These are phyloP conservation scores for Aspergillus carlsbadensis DNA, from an alignment of 495 filamentous ascomycete genomes.

Conservation along the genomic window DNA sequence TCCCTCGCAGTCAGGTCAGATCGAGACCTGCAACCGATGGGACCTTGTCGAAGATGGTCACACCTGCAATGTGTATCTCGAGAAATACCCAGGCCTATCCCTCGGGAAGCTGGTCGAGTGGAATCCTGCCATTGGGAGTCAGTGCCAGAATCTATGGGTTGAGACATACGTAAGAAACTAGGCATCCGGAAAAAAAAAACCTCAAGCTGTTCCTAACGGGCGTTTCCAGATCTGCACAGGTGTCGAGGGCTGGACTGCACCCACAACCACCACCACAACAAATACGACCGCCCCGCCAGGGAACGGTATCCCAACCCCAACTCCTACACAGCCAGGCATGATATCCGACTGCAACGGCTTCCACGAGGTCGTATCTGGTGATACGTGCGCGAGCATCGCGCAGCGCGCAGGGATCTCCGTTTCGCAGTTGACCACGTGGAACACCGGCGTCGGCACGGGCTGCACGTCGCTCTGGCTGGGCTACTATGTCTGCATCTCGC, in stretches of 20 bases:
- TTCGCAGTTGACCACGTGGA: neutral
- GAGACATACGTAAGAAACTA: neutral
- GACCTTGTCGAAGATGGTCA: neutral
- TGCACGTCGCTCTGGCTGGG: neutral
- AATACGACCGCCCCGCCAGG: neutral
- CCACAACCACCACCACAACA: neutral
- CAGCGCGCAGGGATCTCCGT: neutral
- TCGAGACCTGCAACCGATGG: conserved; percentile 2
- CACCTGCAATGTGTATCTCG: neutral
- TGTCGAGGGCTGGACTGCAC: neutral
- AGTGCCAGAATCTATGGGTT: neutral
- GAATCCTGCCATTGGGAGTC: neutral
- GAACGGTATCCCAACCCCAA: conserved; percentile 1
- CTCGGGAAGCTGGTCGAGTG: neutral
- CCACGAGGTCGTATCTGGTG: neutral
- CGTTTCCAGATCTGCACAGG: neutral
- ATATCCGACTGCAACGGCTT: neutral
- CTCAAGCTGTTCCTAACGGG: neutral
- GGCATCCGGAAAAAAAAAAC: neutral
- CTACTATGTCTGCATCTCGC: conserved; percentile 1
- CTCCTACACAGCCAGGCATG: conserved; percentile 3
- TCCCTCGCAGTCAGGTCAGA: neutral
- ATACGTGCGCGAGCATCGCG: neutral
- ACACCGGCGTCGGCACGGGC: conserved; percentile 5
- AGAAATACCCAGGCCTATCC: neutral